A percentile compares a stretch with the other conserved stretches of the same genome.
Evolutionary conservation across 1,284 basidiomycete genomes (phyloP).

Genomic region (Somion occarium): DNA sequence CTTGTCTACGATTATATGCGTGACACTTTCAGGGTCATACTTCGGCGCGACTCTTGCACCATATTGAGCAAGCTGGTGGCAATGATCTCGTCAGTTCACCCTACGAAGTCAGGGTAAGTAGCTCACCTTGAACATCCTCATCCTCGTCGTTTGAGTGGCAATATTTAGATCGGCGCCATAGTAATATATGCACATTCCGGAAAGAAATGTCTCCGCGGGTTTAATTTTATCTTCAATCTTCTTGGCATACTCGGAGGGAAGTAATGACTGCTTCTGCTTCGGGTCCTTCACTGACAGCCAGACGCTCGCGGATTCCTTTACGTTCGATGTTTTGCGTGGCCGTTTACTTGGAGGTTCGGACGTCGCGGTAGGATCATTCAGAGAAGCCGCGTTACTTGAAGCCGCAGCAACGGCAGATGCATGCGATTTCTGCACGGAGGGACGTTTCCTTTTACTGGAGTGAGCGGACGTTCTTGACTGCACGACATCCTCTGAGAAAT

Average conservation of each 20-base stretch:
- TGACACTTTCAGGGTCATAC: conserved; percentile 49
- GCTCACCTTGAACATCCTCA: conserved; percentile 58
- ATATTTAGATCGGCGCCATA: conserved; percentile 50
- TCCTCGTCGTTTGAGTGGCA: conserved; percentile 44
- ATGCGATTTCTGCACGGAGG: no score
- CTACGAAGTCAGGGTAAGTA: not conserved
- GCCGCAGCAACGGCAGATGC: no score
- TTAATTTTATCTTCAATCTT: conserved; percentile 26
- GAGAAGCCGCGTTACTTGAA: no score
- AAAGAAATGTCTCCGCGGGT: conserved; percentile 26
- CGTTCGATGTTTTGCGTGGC: no score
- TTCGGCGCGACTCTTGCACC: conserved; percentile 45
- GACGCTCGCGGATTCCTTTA: no score
- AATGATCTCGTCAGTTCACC: conserved; percentile 3
- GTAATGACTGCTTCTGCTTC: no score
- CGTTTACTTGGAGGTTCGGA: no score
- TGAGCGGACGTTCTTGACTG: not conserved
- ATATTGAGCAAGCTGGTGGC: conserved; percentile 47
- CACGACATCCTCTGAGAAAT: not conserved
- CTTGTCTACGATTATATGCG: conserved; percentile 59
- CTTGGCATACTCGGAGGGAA: conserved; percentile 36
- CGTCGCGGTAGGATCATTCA: no score
- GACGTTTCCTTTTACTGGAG: not conserved
- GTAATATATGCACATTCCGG: conserved; percentile 53
- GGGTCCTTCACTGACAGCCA: no score